Evolutionary conservation across 768 basidiomycete genomes (phyloP).

Genomic region (Naganishia friedmannii): DNA sequence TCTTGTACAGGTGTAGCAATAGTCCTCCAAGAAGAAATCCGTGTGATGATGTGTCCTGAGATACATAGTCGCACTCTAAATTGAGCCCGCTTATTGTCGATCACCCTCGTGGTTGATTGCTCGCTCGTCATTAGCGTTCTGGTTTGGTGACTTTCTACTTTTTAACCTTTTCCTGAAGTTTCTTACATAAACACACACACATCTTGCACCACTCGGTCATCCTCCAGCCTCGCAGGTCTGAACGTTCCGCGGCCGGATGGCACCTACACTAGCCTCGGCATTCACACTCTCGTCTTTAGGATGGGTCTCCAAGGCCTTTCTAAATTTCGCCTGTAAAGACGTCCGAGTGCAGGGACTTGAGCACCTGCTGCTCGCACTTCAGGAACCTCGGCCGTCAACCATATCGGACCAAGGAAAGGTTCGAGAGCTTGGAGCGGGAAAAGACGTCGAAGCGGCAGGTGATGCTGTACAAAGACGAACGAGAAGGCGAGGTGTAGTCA

Average conservation of each 20-base stretch:
- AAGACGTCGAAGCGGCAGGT: not conserved
- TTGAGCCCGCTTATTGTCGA: not conserved
- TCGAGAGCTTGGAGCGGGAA: not conserved
- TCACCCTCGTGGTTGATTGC: not conserved
- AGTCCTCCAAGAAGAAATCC: no score
- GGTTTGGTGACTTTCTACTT: not conserved
- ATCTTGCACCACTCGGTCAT: not conserved
- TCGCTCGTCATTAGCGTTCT: not conserved
- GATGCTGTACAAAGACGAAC: constrained; percentile 49
- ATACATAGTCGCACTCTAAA: not conserved
- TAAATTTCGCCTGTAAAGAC: constrained; percentile 64
- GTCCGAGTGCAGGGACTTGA: constrained; percentile 70
- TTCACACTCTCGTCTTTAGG: constrained; percentile 67
- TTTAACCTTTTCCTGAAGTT: no score
- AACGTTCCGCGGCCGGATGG: constrained; percentile 28
- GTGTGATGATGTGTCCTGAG: no score
- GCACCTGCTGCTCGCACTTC: constrained; percentile 63
- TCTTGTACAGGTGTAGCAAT: no score
- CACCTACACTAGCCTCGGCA: constrained; percentile 54
- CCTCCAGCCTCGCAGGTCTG: not conserved
- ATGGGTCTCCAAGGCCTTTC: constrained; percentile 72
- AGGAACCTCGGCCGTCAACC: constrained; percentile 42
- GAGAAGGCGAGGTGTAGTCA: constrained; percentile 66
- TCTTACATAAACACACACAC: not conserved
- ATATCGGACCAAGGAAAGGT: constrained; percentile 26